phyloP scores from a whole-genome alignment of 768 basidiomycete species.

The Leccinum pellstonianum region DNA sequence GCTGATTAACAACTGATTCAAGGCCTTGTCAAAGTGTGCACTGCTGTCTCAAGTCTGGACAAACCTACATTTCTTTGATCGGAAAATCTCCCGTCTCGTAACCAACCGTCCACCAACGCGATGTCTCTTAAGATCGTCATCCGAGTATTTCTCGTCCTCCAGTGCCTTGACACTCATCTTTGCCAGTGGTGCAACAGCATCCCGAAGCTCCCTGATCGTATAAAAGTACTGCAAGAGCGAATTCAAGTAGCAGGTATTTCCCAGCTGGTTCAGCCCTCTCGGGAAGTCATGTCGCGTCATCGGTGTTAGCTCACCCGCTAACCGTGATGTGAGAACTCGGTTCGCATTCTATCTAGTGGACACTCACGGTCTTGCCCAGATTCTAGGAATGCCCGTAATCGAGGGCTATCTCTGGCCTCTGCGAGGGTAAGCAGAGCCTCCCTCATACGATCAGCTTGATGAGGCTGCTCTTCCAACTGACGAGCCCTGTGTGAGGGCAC shows the following conservation, averaged over 20 bases:
- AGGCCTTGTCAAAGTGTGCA: conserved; percentile 10
- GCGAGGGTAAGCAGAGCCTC: conserved; percentile 75
- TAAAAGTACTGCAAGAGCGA: conserved; percentile 86
- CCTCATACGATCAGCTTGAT: conserved; percentile 65
- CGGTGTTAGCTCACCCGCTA: conserved; percentile 64
- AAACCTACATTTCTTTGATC: conserved; percentile 79
- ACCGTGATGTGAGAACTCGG: conserved; percentile 5
- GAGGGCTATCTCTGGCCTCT: conserved; percentile 69
- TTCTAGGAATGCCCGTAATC: conserved; percentile 61
- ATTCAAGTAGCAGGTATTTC: conserved; percentile 87
- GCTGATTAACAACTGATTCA: conserved; percentile 68
- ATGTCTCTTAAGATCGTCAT: conserved; percentile 79
- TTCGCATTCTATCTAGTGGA: neutral
- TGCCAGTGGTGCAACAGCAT: conserved; percentile 63
- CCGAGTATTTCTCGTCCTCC: conserved; percentile 70
- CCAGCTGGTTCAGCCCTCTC: conserved; percentile 83
- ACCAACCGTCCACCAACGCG: conserved; percentile 87
- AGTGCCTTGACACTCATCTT: conserved; percentile 52
- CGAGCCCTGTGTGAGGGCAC: conserved; percentile 9
- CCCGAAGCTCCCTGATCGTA: conserved; percentile 88
- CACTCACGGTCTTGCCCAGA: conserved; percentile 76
- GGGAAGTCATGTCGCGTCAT: conserved; percentile 66
- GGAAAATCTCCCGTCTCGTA: conserved; percentile 73
- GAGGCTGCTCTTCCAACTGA: conserved; percentile 71
- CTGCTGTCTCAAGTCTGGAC: neutral